Evolutionary conservation across 2,329 filamentous ascomycete genomes (phyloP), one percentile per base, ranked within the genome.

Genomic region (Pyrenochaeta sp.): DNA sequence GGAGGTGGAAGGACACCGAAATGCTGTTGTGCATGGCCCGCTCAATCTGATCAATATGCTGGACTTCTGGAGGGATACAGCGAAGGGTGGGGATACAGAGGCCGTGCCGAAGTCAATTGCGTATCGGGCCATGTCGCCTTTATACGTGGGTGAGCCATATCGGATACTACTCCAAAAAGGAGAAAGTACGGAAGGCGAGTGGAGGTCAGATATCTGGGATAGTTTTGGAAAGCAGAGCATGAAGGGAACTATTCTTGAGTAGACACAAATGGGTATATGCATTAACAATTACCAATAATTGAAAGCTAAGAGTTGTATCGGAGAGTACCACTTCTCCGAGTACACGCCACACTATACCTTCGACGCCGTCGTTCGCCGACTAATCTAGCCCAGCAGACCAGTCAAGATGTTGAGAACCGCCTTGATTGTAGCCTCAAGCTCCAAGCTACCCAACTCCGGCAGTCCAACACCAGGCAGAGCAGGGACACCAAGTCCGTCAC

Each of bases 1-100:
- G 28, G 79, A 86, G 10, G 81, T 88, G 4, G 95, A 98, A 77
- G 91, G 91, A 3, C 89, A 96, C 75, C 84, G 84, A 2, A 85
- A 88, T 59, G 81, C 92, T 27, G 84, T 99, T 8, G 91, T 98
- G 52, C 95, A 98, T 72, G 95, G 95, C 0, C 94, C 95, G 0
- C 80, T 99, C 54, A 88, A 88, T 1, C 83, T 96, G 39, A 89
- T 77, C 45, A 72, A 75, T 22, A 77, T 77, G 57, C 55, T 77
- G 5, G 72, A 77, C 40, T 65, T 76, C 15, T 76, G 74, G 74
- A 58, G 73, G 42, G 74, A 76, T 57, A 66, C 52, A 27, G 59
- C 60, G 15, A 62, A 39, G 39, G 42, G 42, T 13, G 66, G 61
- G 0, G 55, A 52, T 7, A 53, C 34, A 6, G 67, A 66, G 15